Evolutionary conservation across 768 basidiomycete genomes (phyloP).

Genomic region (Leccinum olivaceopallidum): DNA sequence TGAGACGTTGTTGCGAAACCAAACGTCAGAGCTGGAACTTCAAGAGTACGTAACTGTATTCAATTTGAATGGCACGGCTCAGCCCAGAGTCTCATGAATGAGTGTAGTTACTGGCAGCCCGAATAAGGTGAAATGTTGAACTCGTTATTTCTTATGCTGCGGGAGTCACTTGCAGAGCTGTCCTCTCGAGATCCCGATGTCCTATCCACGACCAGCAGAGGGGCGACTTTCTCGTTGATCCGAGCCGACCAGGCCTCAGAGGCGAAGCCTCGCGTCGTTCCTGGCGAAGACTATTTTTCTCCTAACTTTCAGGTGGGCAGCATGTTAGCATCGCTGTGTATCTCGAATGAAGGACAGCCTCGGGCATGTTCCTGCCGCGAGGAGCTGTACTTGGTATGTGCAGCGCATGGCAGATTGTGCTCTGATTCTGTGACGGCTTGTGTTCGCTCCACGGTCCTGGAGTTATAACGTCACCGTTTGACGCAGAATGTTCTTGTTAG

Average conservation of each 20-base stretch:
- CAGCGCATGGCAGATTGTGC: background rate
- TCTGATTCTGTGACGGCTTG: slow-evolving; percentile 42
- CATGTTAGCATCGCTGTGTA: slow-evolving; percentile 46
- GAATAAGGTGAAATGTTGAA: slow-evolving; percentile 41
- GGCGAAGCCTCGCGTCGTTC: background rate
- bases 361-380: slow-evolving; percentile 62
- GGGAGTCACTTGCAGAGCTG: slow-evolving; percentile 60
- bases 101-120: slow-evolving; percentile 20
- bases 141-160: slow-evolving; percentile 23
- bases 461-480: too few relatives aligned
- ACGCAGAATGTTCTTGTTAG: too few relatives aligned
- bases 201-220: slow-evolving; percentile 43
- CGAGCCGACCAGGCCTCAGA: background rate
- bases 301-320: slow-evolving; percentile 28
- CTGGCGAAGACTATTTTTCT: slow-evolving; percentile 17
- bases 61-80: too few relatives aligned
- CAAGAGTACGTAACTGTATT: too few relatives aligned
- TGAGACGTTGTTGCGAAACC: background rate
- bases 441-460: slow-evolving; percentile 49
- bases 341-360: slow-evolving; percentile 30
- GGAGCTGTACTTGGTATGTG: slow-evolving; percentile 8
- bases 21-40: background rate
- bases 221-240: slow-evolving; percentile 37
- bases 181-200: slow-evolving; percentile 46
- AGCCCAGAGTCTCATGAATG: background rate